phyloP scores from a whole-genome alignment of 805 yeast genomes.

The Lachancea lanzarotensis region DNA sequence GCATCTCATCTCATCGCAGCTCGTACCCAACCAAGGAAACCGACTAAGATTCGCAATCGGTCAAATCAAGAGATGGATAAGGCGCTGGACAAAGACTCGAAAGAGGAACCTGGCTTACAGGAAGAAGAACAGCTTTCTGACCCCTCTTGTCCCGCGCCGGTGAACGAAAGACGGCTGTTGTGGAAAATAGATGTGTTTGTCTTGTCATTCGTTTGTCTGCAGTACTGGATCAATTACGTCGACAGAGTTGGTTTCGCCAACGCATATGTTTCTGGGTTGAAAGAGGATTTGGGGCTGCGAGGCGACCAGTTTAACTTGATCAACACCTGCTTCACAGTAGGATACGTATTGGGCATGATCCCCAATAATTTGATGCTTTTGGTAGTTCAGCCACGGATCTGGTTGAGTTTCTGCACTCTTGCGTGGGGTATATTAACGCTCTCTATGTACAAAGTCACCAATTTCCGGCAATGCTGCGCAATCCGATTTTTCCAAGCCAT shows the following conservation, averaged over 20 bases:
- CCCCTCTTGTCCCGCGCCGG: background rate
- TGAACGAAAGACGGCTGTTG: constrained; percentile 30
- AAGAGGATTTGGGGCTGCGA: constrained; percentile 40
- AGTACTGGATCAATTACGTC: constrained; percentile 39
- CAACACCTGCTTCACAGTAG: constrained; percentile 49
- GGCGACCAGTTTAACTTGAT: constrained; percentile 44
- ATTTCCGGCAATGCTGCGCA: constrained; percentile 42
- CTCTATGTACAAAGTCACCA: constrained; percentile 40
- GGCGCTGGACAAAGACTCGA: background rate
- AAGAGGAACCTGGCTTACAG: background rate
- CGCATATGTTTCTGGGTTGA: constrained; percentile 57
- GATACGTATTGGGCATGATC: constrained; percentile 49
- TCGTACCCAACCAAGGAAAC: background rate
- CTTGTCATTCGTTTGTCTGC: constrained; percentile 18
- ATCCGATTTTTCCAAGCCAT: constrained; percentile 51
- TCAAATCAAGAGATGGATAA: background rate
- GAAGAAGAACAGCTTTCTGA: background rate
- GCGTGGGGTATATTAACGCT: constrained; percentile 49
- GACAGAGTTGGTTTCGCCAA: constrained; percentile 45
- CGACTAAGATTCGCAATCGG: too few species aligned
- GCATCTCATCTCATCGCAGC: constrained; percentile 1
- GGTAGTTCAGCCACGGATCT: constrained; percentile 44
- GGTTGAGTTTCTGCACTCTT: constrained; percentile 44
- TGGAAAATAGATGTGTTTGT: constrained; percentile 20
- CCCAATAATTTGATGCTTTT: constrained; percentile 49